Base-by-base conservation (phyloP, 2,329 filamentous ascomycete species). In the Cercospora citrullina region DNA sequence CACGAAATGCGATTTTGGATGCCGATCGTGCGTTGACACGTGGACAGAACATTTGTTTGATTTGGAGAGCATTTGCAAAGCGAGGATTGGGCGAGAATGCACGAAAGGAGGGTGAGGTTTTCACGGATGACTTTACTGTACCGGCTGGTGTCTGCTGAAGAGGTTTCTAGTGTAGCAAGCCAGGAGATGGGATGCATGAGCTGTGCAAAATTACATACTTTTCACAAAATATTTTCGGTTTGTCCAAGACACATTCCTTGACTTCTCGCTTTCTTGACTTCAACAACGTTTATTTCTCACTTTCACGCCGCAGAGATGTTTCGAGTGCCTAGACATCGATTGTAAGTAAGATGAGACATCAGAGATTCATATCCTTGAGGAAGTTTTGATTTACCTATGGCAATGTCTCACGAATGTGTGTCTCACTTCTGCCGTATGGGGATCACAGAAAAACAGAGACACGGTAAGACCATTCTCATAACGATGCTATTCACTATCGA, bases 31-130 rank as follows among this genome's bases (percentile, higher is more conserved):
- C 81, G 4, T 78, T 87, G 8, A 87, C 85, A 1, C 81, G 80
- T 0, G 86, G 85, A 2, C 75, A 72, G 10, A 87, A 87, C 75
- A 67, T 72, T 12, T 87, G 86, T 63, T 80, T 81, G 71, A 77
- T 87, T 67, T 87, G 86, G 86, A 84, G 72, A 14, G 86, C 73
- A 0, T 87, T 87, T 71, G 85, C 86, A 1, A 87, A 87, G 81
- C 79, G 86, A 58, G 86, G 86, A n/a, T 75, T 87, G 2, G 86
- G 86, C 16, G 66, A 68, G 57, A 63, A 60, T 64, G 61, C 60
- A 18, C 39, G 28, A 45, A 64, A 36, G 9, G 48, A 45, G 28
- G 67, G 64, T 21, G 57, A 5, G 8, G 64, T 64, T 2, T 70
- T 69, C 36, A 66, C 61, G 16, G 69, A 70, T 63, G 64, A 65